phyloP scores from a whole-genome alignment of 352 stramenopile genomes.

The Phytophthora pinifolia region DNA sequence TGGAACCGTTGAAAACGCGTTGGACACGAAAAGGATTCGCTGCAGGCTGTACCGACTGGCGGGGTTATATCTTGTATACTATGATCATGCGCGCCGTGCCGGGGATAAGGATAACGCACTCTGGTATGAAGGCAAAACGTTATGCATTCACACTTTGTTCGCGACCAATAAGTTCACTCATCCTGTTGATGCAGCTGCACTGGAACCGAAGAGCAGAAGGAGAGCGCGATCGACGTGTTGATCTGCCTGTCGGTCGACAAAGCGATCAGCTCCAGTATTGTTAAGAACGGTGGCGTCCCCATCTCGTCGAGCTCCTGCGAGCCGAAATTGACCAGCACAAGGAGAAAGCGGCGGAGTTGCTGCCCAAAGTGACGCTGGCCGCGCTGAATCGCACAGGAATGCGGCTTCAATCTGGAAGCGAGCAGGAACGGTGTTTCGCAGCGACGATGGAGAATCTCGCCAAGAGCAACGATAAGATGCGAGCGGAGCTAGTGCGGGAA shows the following conservation, averaged over 20 bases:
- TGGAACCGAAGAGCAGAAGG: slow-evolving; percentile 12
- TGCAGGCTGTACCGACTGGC: too few species aligned
- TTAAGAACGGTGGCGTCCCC: neutral
- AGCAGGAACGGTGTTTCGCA: slow-evolving; percentile 2
- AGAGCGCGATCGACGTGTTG: neutral
- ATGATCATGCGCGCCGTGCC: too few species aligned
- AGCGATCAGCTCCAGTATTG: neutral
- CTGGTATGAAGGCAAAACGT: too few species aligned
- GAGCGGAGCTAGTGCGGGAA: slow-evolving; percentile 1
- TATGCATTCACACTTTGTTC: too few species aligned
- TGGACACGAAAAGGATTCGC: too few species aligned
- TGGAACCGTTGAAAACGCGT: too few species aligned
- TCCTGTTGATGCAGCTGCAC: too few species aligned
- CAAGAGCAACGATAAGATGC: slow-evolving; percentile 9
- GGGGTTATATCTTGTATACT: too few species aligned
- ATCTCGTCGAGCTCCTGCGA: slow-evolving; percentile 2
- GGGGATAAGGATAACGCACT: too few species aligned
- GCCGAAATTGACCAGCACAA: slow-evolving; percentile 1
- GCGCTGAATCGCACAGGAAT: neutral
- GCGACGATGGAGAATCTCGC: slow-evolving; percentile 2
- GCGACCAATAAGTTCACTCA: too few species aligned
- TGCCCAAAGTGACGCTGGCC: slow-evolving; percentile 1
- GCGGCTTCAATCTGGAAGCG: slow-evolving; percentile 4
- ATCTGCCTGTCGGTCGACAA: neutral
- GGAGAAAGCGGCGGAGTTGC: neutral